A percentile compares a stretch with the other conserved stretches of the same genome.
Evolutionary conservation across 2,329 filamentous ascomycete species (phyloP).

Genomic region (Fusarium gaditjirri): DNA sequence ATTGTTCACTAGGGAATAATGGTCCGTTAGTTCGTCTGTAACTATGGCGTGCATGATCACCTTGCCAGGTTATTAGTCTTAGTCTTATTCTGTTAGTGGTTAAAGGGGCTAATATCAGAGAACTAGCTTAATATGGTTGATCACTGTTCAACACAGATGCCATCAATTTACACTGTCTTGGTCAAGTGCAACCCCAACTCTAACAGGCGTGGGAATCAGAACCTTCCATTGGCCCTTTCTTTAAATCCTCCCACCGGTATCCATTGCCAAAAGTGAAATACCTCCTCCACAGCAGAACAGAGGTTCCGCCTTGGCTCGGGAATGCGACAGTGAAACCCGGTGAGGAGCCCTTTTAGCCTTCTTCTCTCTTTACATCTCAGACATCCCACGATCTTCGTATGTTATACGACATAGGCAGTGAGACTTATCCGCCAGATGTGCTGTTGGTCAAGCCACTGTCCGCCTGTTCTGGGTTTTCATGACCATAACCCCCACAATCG

Average conservation of each 20-base stretch:
- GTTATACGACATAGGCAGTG: background rate
- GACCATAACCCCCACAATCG: conserved; percentile 16
- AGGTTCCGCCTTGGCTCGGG: background rate
- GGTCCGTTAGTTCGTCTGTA: conserved; percentile 12
- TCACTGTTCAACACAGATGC: conserved; percentile 3
- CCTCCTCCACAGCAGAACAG: background rate
- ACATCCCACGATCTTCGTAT: background rate
- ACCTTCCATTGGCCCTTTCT: background rate
- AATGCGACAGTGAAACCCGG: background rate
- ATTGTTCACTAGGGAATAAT: conserved; percentile 1
- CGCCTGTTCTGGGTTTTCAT: conserved; percentile 14
- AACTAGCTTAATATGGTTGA: conserved; percentile 21
- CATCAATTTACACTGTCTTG: conserved; percentile 21
- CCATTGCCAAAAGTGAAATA: conserved; percentile 1
- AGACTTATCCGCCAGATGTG: background rate
- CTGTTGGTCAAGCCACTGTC: conserved; percentile 6
- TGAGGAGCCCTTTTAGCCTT: conserved; percentile 9
- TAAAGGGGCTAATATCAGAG: background rate
- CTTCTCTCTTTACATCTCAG: conserved; percentile 13
- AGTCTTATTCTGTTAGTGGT: background rate
- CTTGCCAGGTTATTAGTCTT: background rate
- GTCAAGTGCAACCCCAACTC: conserved; percentile 17
- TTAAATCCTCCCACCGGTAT: background rate
- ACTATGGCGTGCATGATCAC: conserved; percentile 31
- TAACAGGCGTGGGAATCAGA: background rate